Evolutionary conservation across 495 filamentous ascomycete species (phyloP), one percentile per base, ranked within the genome.

Genomic region (Hypoxylon rickii): DNA sequence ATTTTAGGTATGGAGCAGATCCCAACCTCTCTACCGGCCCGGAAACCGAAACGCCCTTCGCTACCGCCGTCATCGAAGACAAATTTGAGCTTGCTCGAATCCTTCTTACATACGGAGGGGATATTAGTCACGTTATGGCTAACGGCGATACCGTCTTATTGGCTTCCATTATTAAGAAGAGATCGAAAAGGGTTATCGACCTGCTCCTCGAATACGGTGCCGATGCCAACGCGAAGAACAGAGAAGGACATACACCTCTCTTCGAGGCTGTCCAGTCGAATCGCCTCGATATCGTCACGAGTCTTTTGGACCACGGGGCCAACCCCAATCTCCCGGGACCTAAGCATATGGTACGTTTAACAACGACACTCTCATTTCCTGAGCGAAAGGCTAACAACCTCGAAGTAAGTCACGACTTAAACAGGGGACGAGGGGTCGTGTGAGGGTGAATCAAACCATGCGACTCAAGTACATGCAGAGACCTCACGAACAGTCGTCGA

Each of bases 201-300:
- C 64, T 80, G 20, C 55, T 84, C 16, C 70, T 84, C 0, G 68
- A 71, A 3, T 76, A 76, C 22, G 75, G 78, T 3, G 70, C 72
- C 1, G 74, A 83, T 63, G 69, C 76, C 7, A 80, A 85, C 51
- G 66, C 58, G 11, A 82, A 83, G 67, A 77, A 76, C 54, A 63
- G 66, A 22, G 70, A 73, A 13, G 80, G 80, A 11, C 66, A 77
- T n/a, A 79, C 74, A 6, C 71, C 79, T 1, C 72, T 85, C 7
- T 73, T 71, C 39, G 64, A 69, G 43, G 78, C 77, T 0, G 75
- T 80, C 44, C 59, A 70, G 15, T 52, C 68, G 5, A 68, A 71
- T 26, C 73, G 73, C 1, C 24, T 63, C 8, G 73, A 80, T 0
- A 61, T 82, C 40, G 61, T 83, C 22, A 71, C 73, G 12, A 61